Conservation (phyloP, 371 early-diverging fungal species). For the Vittaforma corneae region DNA sequence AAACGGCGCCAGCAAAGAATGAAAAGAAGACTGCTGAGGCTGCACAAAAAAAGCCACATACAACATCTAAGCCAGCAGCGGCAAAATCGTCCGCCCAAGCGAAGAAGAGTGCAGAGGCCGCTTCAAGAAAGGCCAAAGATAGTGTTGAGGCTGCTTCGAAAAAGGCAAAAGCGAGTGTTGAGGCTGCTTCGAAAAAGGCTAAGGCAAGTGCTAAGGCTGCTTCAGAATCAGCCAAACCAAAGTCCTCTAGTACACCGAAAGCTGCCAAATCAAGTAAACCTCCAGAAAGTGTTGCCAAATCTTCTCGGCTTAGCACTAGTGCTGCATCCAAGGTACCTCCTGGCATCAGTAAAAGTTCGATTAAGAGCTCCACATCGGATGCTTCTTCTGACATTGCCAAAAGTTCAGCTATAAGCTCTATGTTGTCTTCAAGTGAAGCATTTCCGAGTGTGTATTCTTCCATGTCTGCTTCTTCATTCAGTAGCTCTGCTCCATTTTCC, state of each 20-base stretch:
- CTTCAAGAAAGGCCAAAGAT: background rate
- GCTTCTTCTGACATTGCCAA: no score
- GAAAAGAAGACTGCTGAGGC: background rate
- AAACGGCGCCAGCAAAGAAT: no score
- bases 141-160: background rate
- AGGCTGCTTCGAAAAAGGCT: background rate
- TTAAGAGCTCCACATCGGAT: no score
- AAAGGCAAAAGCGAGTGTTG: background rate
- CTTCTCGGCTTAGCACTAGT: no score
- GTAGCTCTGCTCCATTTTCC: background rate
- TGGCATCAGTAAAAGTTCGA: no score
- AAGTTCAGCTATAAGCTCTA: no score
- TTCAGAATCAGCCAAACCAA: background rate
- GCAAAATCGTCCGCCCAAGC: no score
- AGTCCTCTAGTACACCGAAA: background rate
- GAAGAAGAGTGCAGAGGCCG: background rate
- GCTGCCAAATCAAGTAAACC: background rate
- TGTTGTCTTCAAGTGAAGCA: no score
- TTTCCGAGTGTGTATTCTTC: no score
- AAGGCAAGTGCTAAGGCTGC: background rate
- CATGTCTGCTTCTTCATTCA: background rate
- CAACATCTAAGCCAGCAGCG: no score
- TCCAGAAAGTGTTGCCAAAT: background rate
- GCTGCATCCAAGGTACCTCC: no score
- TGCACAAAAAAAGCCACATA: background rate